Evolutionary conservation across 352 stramenopile genomes (phyloP), one percentile per base, ranked within the genome.

Genomic region (Phytophthora sojae): DNA sequence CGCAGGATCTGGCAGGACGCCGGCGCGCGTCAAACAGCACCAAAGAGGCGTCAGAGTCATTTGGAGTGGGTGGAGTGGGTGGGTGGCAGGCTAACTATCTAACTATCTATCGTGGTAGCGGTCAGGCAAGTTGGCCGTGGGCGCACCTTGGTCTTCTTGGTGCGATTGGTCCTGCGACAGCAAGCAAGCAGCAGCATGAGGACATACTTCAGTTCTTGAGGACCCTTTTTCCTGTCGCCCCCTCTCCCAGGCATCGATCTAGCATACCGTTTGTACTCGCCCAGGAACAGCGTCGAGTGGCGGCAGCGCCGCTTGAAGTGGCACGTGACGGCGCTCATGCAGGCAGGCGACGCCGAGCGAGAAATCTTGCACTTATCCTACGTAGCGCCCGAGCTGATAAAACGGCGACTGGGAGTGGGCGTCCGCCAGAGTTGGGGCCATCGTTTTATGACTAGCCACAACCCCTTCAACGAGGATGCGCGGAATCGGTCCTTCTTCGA

Each of bases 251-350:
- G 39, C 15, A n/a, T 39, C 32, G 26, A 30, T 30, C 26, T n/a
- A 14, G 45, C 45, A 23, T 52, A 73, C 58, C 63, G 64, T 65
- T 76, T 91, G 80, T 90, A 91, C 65, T 91, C 78, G 45, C 21
- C 55, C 53, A 71, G 50, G 55, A 91, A 91, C 47, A 90, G 70
- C 45, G 73, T 49, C 5, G 71, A 54, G 44, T 91, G 81, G 23
- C 30, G 50, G 69, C 81, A 91, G 9, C 60, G 70, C 17, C 61
- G 76, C 50, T 81, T 77, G 30, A 91, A 88, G 32, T 73, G 67
- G 55, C 82, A 86, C 32, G 71, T 72, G 55, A 86, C 67, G 25
- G 52, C 53, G 25, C 44, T 72, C 76, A 79, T 80, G 49, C 14
- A 23, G 25, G n/a, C 17, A 37, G 17, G 35, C 12, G 15, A 8